Base-by-base conservation (phyloP, 75 land plant species). In the Cunninghamia lanceolata region DNA sequence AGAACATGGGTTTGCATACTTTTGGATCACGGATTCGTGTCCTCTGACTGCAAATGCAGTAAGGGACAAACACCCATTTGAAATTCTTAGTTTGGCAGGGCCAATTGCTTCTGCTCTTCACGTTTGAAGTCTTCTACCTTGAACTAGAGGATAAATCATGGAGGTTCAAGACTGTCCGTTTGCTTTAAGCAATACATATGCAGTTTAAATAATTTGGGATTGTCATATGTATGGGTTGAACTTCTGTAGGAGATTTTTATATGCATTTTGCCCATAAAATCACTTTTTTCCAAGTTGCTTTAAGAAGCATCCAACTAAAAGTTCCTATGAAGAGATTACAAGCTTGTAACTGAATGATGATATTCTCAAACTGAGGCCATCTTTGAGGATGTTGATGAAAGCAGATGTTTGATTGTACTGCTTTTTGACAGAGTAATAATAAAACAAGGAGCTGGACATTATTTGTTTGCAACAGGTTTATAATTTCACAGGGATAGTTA, bases 21-120 rank as follows among this genome's bases (percentile, higher is more conserved):
- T 98, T 83, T 98, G 99, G 99, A 93, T 95, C 52, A 96, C 99
- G 4, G 99, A 98, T 88, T 98, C 99, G 1, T 98, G 99, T 88
- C 92, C 97, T 6, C 80, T 15, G 30, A 98, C 99, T 4, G 99
- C 92, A 82, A 95, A 94, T 79, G 97, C 96, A 45, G 94, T 98
- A 43, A 93, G 52, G 43, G 91, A 93, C 34, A 91, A 87, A 74
- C 85, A 93, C 52, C 99, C 99, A 28, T 98, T 98, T 88, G 99
- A 98, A 90, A 94, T 98, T 59, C 87, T 98, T 78, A 96, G 97
- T 83, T 93, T 98, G 74, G 99, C 99, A 14, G 94, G 99, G 11
- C 95, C 99, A 63, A 98, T 98, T 50, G 94, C 99, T 36, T 94
- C 92, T 88, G 99, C 99, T 43, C 94, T 98, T 70, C 99, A 96